Base-by-base conservation (phyloP, 495 filamentous ascomycete genomes). In the Penicillium bovifimosum region DNA sequence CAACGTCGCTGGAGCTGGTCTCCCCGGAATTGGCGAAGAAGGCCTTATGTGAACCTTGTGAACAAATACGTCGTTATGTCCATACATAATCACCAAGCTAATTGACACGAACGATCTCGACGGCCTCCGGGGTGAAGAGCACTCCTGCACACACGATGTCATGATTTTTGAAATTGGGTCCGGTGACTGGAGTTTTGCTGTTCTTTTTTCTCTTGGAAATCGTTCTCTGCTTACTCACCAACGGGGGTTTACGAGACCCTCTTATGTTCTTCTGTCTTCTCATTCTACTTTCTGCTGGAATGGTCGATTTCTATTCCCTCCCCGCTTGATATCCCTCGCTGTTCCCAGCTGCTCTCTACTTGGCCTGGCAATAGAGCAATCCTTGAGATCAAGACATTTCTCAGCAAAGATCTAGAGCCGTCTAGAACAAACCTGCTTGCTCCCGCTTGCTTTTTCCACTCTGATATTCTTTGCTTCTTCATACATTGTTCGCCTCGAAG, bases 21-120 rank as follows among this genome's bases (percentile, higher is more conserved):
- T 78, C 62, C 71, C 75, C 55, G 75, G 75, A 51, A 78, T 78
- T 56, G 75, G 73, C 53, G 75, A 78, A 60, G 75, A 78, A 56
- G 72, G 71, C 39, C 68, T 78, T 35, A 49, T 77, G 60, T 77
- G 67, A 69, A 35, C 28, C 24, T 32, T 24, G 26, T 45, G 44
- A 50, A 54, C 39, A 53, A 41, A 48, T 42, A 44, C 35, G 44
- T 41, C 55, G 33, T 28, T 54, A 32, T 58, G 47, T 60, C 48
- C 54, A 56, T 50, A 49, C 41, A 64, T 63, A 61, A 61, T 66
- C 53, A 36, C 50, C 47, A 24, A 55, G 52, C 41, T 56, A 56
- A 58, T 55, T 60, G 53, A 58, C 45, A 50, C 52, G 46, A 56
- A 59, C 47, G 59, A 62, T 56, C 33, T 55, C 51, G 31, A 58